Conservation (phyloP, 345 rosid species). For the Pistacia atlantica region DNA sequence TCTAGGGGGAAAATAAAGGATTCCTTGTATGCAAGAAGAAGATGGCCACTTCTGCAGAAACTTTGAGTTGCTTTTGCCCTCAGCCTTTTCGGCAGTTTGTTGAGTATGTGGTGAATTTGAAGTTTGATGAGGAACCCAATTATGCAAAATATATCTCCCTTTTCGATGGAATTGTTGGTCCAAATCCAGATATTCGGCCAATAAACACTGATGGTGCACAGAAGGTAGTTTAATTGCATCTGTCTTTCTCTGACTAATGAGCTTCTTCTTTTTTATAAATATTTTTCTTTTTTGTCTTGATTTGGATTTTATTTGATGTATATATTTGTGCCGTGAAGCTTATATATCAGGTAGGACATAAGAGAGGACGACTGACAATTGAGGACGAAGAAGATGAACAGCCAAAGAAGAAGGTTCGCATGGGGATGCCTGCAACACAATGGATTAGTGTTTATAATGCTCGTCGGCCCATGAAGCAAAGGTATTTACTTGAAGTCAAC, state of each 20-base stretch:
- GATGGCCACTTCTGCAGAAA: conserved; percentile 97
- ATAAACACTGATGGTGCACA: conserved; percentile 97
- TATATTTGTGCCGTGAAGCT: conserved; percentile 57
- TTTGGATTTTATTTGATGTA: conserved; percentile 17
- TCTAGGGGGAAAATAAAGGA: conserved; percentile 94
- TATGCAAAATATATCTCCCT: conserved; percentile 93
- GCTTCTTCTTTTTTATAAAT: background rate
- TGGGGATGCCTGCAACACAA: conserved; percentile 99
- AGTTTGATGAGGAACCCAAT: conserved; percentile 95
- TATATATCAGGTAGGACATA: conserved; percentile 90
- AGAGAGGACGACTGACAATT: conserved; percentile 86
- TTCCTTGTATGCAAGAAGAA: conserved; percentile 97
- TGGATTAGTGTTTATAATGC: conserved; percentile 98
- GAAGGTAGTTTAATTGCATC: conserved; percentile 53
- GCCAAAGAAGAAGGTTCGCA: conserved; percentile 87
- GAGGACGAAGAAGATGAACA: conserved; percentile 95
- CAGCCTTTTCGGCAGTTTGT: conserved; percentile 86
- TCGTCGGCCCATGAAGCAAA: conserved; percentile 95
- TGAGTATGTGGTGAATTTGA: conserved; percentile 89
- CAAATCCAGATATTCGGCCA: conserved; percentile 94
- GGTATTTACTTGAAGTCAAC: conserved; percentile 42
- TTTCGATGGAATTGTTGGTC: conserved; percentile 89
- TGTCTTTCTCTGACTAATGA: background rate
- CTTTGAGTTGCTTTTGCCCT: conserved; percentile 88
- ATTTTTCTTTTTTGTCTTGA: background rate